These are phyloP conservation scores for Lotmaria passim DNA, from an alignment of 208 protist genomes.

Conservation along the genomic window DNA sequence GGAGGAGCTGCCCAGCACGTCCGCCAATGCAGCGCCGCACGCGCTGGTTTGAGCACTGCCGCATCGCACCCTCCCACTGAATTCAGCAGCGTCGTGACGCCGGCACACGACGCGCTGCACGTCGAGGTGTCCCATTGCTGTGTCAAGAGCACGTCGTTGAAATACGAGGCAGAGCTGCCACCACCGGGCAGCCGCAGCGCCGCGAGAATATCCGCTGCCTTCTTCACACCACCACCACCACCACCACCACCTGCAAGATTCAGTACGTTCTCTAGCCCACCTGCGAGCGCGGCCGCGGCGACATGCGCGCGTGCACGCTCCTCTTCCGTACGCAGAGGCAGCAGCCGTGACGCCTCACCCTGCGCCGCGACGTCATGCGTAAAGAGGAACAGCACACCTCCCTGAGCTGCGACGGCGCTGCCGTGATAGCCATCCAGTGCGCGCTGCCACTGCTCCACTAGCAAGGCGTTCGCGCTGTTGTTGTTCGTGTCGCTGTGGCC, in stretches of 20 bases:
- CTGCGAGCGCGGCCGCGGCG: background rate
- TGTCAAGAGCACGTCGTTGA: background rate
- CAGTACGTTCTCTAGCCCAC: background rate
- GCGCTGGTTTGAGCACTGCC: conserved; percentile 12
- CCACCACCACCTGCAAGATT: background rate
- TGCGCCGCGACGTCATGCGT: conserved; percentile 12
- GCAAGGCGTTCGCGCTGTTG: background rate
- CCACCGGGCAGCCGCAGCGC: conserved; percentile 1
- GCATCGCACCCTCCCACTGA: background rate
- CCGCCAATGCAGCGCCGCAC: conserved; percentile 25
- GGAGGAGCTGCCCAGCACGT: background rate
- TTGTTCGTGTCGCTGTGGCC: background rate
- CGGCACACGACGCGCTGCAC: background rate
- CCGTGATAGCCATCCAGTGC: conserved; percentile 22
- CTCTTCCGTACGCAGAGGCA: conserved; percentile 9
- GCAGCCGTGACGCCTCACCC: background rate
- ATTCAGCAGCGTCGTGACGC: background rate
- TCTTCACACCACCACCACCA: background rate
- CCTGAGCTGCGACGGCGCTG: conserved; percentile 30
- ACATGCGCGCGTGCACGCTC: conserved; percentile 18
- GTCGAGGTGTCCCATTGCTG: background rate
- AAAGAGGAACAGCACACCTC: conserved; percentile 20
- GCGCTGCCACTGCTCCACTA: background rate
- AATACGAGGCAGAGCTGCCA: conserved; percentile 2
- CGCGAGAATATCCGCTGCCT: background rate